These are phyloP conservation scores for Penicillium macrosclerotiorum DNA, from an alignment of 495 filamentous ascomycete genomes.

Conservation along the genomic window DNA sequence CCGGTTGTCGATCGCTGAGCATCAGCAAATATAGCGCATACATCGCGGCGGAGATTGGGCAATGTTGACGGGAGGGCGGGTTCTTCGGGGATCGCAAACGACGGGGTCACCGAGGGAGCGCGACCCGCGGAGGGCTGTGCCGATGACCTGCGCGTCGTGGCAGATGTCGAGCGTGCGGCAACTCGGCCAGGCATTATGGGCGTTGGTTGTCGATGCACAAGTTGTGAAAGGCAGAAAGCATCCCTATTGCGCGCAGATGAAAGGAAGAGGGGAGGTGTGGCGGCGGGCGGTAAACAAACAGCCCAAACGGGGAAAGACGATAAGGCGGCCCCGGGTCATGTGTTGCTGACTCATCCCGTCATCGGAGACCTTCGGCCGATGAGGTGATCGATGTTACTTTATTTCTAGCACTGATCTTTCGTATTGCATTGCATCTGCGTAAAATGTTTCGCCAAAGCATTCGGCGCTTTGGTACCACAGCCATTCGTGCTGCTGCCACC, in stretches of 20 bases:
- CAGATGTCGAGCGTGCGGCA: slow-evolving; percentile 54
- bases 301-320: slow-evolving; percentile 43
- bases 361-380: slow-evolving; percentile 19
- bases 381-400: too few species aligned
- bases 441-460: slow-evolving; percentile 58
- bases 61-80: slow-evolving; percentile 51
- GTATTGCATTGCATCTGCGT: slow-evolving; percentile 8
- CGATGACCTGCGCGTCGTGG: slow-evolving; percentile 57
- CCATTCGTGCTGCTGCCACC: slow-evolving; percentile 50
- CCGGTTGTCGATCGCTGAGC: slow-evolving; percentile 84
- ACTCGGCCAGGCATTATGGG: slow-evolving; percentile 60
- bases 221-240: slow-evolving; percentile 23
- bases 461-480: slow-evolving; percentile 56
- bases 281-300: slow-evolving; percentile 47
- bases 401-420: too few species aligned
- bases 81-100: slow-evolving; percentile 69
- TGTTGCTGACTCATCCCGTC: slow-evolving; percentile 17
- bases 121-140: slow-evolving; percentile 55
- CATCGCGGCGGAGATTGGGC: slow-evolving; percentile 68
- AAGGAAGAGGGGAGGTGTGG: slow-evolving; percentile 20
- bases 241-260: slow-evolving; percentile 25
- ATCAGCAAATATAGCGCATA: slow-evolving; percentile 79
- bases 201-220: slow-evolving; percentile 20
- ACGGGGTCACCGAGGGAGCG: slow-evolving; percentile 60
- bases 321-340: slow-evolving; percentile 34